Conservation (phyloP, 805 yeast genomes). For the Candida saitoana region DNA sequence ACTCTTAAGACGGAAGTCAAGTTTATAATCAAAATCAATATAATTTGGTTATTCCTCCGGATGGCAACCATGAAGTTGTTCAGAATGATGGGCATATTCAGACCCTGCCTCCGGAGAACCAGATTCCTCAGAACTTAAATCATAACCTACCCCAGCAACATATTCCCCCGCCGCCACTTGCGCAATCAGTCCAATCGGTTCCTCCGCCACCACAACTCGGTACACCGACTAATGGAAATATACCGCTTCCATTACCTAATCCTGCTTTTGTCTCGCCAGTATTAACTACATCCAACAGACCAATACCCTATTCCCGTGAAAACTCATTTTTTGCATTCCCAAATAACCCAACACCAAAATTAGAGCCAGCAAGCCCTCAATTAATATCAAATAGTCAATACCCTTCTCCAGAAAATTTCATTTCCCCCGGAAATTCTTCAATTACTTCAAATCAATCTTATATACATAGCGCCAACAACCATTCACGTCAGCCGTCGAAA, state of each 20-base stretch:
- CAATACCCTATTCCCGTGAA: background rate
- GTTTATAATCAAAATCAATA: background rate
- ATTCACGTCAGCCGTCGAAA: slow-evolving; percentile 1
- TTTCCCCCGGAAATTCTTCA: slow-evolving; percentile 2
- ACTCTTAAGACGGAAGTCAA: slow-evolving; percentile 5
- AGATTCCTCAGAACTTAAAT: background rate
- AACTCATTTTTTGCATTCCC: background rate
- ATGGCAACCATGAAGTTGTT: background rate
- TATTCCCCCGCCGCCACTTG: no score
- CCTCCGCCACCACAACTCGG: background rate
- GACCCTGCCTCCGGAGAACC: no score
- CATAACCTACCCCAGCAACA: background rate
- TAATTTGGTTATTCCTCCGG: background rate
- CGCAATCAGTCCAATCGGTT: background rate
- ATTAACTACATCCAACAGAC: background rate
- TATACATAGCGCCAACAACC: background rate
- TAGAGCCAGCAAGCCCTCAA: slow-evolving; percentile 2
- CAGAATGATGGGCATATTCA: background rate
- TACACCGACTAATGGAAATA: background rate
- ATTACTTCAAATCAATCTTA: slow-evolving; percentile 1
- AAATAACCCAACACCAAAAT: background rate
- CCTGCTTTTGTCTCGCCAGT: background rate
- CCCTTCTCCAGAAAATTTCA: slow-evolving; percentile 2
- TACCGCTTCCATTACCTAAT: background rate
- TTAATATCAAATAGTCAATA: background rate